Conservation (phyloP, 768 basidiomycete genomes). For the Amylocystis lapponica region DNA sequence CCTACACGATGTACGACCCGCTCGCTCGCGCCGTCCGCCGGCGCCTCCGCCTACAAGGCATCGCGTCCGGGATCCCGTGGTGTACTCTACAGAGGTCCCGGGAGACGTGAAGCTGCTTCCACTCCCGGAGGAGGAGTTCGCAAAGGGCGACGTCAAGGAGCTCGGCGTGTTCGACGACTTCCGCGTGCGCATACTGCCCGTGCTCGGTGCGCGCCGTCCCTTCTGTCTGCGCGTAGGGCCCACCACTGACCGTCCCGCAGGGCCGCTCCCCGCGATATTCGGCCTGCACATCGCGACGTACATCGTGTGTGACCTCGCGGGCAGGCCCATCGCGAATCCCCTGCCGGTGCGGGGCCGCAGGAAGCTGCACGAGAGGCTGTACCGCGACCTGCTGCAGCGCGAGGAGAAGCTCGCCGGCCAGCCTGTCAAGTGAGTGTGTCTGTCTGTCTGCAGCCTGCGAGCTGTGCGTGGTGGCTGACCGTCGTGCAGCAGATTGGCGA, state of each 20-base stretch:
- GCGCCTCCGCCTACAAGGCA: constrained; percentile 59
- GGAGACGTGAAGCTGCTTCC: constrained; percentile 85
- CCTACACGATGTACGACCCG: constrained; percentile 88
- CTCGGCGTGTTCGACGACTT: constrained; percentile 90
- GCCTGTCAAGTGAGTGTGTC: constrained; percentile 44
- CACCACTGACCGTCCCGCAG: constrained; percentile 23
- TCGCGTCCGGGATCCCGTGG: constrained; percentile 70
- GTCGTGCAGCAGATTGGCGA: constrained; percentile 55
- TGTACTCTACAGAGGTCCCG: constrained; percentile 94
- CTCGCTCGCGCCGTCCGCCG: constrained; percentile 87
- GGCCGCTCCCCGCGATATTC: constrained; percentile 85
- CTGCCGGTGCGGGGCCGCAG: constrained; percentile 80
- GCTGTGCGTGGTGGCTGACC: not conserved
- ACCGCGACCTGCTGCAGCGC: constrained; percentile 67
- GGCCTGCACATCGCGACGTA: constrained; percentile 88
- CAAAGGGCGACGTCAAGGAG: constrained; percentile 85
- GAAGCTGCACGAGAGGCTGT: constrained; percentile 78
- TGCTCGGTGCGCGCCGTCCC: constrained; percentile 56
- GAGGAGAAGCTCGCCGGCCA: constrained; percentile 64
- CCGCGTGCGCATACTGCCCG: constrained; percentile 88
- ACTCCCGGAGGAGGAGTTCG: constrained; percentile 86
- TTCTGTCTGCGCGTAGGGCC: not conserved
- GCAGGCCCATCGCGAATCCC: constrained; percentile 77
- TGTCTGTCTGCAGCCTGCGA: not conserved
- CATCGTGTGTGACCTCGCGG: constrained; percentile 80